Conservation (phyloP, 192 early-diverging fungal genomes). For the Anaeromyces robustus region DNA sequence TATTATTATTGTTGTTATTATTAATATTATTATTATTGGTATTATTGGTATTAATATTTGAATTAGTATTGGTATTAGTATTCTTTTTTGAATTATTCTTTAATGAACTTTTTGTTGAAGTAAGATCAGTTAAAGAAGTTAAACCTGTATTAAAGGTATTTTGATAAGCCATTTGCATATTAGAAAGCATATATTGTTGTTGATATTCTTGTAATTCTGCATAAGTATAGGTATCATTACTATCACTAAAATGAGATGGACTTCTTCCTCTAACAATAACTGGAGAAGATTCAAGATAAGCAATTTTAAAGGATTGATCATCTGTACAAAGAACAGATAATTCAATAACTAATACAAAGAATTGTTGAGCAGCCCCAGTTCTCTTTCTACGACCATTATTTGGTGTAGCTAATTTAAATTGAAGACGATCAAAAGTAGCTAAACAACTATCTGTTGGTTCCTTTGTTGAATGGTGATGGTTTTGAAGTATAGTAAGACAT, state of each 20-base stretch:
- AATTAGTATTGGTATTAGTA: background rate
- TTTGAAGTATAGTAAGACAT: background rate
- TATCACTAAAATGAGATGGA: constrained; percentile 82
- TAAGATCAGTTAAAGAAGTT: background rate
- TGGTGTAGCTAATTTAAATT: constrained; percentile 92
- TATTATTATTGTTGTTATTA: background rate
- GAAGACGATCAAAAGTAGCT: constrained; percentile 79
- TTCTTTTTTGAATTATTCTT: background rate
- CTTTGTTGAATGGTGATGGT: constrained; percentile 16
- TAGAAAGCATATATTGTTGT: background rate
- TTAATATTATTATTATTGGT: background rate
- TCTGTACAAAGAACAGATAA: constrained; percentile 53
- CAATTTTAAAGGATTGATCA: constrained; percentile 35
- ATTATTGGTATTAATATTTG: background rate
- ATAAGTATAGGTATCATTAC: background rate
- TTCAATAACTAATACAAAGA: constrained; percentile 69
- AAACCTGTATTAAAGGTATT: background rate
- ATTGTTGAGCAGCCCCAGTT: constrained; percentile 83
- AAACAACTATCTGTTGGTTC: background rate
- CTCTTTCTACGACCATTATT: constrained; percentile 65
- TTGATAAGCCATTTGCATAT: background rate
- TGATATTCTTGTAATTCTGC: background rate
- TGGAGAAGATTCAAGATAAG: constrained; percentile 56
- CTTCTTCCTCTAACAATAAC: constrained; percentile 85
- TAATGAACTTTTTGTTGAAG: too few species aligned